Base-by-base conservation (phyloP, 129 eudicot species). In the Gnaphalium uliginosum region DNA sequence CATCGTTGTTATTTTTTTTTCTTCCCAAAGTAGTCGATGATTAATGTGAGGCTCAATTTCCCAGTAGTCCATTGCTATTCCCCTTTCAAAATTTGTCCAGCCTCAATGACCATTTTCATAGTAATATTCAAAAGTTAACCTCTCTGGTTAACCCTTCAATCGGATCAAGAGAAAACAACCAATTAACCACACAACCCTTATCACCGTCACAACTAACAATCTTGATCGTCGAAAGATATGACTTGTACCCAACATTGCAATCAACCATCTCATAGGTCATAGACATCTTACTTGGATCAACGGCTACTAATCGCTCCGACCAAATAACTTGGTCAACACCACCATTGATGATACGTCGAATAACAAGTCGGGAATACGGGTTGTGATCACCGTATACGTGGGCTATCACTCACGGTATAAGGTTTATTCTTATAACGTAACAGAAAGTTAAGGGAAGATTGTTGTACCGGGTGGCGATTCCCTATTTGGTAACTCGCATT, bases 241-340 rank as follows among this genome's bases (percentile, higher is more conserved):
- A 81, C 35, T 81, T 59, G 51, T 83, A 90, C 50, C 96, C 96
- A 53, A 87, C 75, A 37, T 90, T 90, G 62, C 83, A 76, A 9
- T 90, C 92, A 33, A 90, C 81, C 22, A 90, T 81, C 75, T 85
- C 90, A 59, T 90, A 90, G 61, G 79, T 87, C 64, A 90, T 63
- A 7, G 76, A 65, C 87, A 63, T 87, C 18, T 77, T n/a, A 15
- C 17, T 75, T 2, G 33, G 72, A 69, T 90, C 88, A 59, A 87
- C 84, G 41, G 83, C 86, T 66, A 81, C 74, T 53, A 90, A 50
- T 76, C 83, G 87, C 83, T 90, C 96, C 11, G 87, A 83, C 92
- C 96, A 89, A 23, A 85, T 78, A 54, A 71, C 72, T 39, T 69
- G 75, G 21, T 76, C 77, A 19, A 15, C 73, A 37, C 57, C 69